These are phyloP conservation scores for Ceratobasidium theobromae DNA, from an alignment of 1,284 basidiomycete genomes.

Conservation along the genomic window DNA sequence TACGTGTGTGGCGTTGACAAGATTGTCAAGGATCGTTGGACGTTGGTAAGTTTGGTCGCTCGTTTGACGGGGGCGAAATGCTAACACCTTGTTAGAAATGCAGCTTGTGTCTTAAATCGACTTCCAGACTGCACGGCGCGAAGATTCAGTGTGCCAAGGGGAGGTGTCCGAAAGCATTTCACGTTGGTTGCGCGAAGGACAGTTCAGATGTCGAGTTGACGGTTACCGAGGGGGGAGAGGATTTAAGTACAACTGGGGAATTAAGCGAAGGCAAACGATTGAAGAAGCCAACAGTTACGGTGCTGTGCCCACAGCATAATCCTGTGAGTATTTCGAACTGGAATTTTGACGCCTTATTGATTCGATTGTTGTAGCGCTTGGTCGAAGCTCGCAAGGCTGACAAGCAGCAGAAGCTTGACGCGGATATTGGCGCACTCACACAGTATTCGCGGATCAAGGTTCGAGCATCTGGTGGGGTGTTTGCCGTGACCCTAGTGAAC, in stretches of 20 bases:
- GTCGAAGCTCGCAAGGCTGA: conserved; percentile 69
- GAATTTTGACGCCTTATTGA: conserved; percentile 6
- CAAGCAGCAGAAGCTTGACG: conserved; percentile 66
- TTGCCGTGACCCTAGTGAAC: conserved; percentile 72
- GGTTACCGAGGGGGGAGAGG: conserved; percentile 65
- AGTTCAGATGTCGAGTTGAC: conserved; percentile 61
- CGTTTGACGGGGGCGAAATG: not conserved
- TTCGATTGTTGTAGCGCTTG: conserved; percentile 51
- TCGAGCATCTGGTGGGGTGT: conserved; percentile 72
- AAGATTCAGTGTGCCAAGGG: conserved; percentile 94
- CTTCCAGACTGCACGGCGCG: conserved; percentile 74
- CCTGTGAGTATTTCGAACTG: conserved; percentile 56
- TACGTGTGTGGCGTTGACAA: conserved; percentile 79
- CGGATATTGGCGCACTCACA: conserved; percentile 66
- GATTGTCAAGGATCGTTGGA: conserved; percentile 89
- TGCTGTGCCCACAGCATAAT: conserved; percentile 80
- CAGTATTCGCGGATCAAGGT: conserved; percentile 75
- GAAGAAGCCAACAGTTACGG: conserved; percentile 68
- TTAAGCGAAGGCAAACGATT: conserved; percentile 61
- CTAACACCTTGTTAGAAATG: conserved; percentile 68
- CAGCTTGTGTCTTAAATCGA: conserved; percentile 69
- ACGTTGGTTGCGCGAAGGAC: conserved; percentile 84
- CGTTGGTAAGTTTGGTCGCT: conserved; percentile 77
- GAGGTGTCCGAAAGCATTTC: conserved; percentile 90
- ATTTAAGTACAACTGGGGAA: conserved; percentile 41